Evolutionary conservation across 1,284 basidiomycete genomes (phyloP).

Genomic region (Tilletia setariae): DNA sequence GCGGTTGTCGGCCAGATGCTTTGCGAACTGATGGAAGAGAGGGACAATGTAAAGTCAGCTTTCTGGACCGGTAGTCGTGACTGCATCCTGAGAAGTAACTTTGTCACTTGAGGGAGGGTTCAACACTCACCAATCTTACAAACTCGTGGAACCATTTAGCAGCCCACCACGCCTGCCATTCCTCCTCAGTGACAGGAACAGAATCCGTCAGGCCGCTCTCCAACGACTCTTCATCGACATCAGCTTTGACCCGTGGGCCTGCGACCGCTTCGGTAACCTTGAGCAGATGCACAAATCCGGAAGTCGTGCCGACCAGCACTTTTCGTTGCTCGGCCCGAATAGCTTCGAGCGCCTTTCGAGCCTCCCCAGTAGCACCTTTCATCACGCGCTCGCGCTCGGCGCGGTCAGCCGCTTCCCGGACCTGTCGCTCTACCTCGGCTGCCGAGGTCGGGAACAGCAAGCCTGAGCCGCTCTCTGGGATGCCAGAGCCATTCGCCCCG

Average conservation of each 20-base stretch:
- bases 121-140: constrained; percentile 21
- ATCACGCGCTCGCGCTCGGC: constrained; percentile 18
- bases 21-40: constrained; percentile 25
- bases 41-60: background rate
- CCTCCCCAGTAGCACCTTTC: constrained; percentile 28
- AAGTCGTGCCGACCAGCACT: constrained; percentile 37
- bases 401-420: constrained; percentile 17
- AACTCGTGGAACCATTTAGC: constrained; percentile 41
- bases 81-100: background rate
- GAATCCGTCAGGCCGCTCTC: constrained; percentile 3
- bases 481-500: background rate
- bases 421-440: constrained; percentile 1
- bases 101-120: background rate
- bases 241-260: background rate
- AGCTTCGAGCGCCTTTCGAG: constrained; percentile 36
- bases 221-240: background rate
- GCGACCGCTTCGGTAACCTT: background rate
- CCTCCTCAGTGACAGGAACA: constrained; percentile 15
- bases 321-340: constrained; percentile 49
- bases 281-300: constrained; percentile 32
- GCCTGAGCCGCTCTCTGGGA: background rate
- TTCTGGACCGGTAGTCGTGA: background rate
- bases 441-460: constrained; percentile 9
- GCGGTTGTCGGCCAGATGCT: constrained; percentile 35
- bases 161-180: constrained; percentile 48